These are phyloP conservation scores for Irpex sp. DNA, from an alignment of 1,284 basidiomycete species.

Conservation along the genomic window DNA sequence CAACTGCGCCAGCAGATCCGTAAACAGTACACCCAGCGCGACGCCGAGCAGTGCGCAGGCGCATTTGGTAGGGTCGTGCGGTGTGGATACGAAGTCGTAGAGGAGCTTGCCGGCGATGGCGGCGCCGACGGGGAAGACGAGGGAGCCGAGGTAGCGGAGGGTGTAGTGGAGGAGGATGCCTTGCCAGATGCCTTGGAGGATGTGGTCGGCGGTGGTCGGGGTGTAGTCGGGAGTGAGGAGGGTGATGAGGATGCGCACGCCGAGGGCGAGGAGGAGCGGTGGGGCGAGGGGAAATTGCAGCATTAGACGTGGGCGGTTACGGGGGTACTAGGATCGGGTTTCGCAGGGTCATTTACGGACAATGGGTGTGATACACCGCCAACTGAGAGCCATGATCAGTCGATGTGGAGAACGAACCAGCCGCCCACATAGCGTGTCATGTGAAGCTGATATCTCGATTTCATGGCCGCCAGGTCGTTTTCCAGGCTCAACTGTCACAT, in stretches of 20 bases:
- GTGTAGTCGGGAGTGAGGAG: slow-evolving; percentile 33
- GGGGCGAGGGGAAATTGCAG: slow-evolving; percentile 40
- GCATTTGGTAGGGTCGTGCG: slow-evolving; percentile 47
- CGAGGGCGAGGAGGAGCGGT: slow-evolving; percentile 51
- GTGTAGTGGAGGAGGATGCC: slow-evolving; percentile 70
- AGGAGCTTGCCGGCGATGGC: slow-evolving; percentile 57
- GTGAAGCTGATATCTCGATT: too few relatives aligned
- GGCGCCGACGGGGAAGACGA: slow-evolving; percentile 52
- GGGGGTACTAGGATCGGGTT: neutral
- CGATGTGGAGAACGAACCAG: too few relatives aligned
- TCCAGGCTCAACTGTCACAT: too few relatives aligned
- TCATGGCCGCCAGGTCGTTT: too few relatives aligned
- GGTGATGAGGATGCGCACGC: slow-evolving; percentile 67
- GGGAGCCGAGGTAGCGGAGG: slow-evolving; percentile 47
- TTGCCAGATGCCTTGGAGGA: slow-evolving; percentile 71
- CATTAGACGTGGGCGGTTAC: slow-evolving; percentile 1
- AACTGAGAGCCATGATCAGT: neutral
- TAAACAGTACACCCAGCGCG: slow-evolving; percentile 59
- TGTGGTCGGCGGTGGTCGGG: slow-evolving; percentile 49
- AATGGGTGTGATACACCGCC: neutral
- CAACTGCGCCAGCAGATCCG: slow-evolving; percentile 62
- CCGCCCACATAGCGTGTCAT: too few relatives aligned
- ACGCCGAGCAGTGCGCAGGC: slow-evolving; percentile 59
- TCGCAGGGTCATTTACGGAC: slow-evolving; percentile 3
- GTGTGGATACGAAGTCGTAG: slow-evolving; percentile 49